Evolutionary conservation across 768 basidiomycete genomes (phyloP), one percentile per base, ranked within the genome.

Genomic region (Amanita thiersii): DNA sequence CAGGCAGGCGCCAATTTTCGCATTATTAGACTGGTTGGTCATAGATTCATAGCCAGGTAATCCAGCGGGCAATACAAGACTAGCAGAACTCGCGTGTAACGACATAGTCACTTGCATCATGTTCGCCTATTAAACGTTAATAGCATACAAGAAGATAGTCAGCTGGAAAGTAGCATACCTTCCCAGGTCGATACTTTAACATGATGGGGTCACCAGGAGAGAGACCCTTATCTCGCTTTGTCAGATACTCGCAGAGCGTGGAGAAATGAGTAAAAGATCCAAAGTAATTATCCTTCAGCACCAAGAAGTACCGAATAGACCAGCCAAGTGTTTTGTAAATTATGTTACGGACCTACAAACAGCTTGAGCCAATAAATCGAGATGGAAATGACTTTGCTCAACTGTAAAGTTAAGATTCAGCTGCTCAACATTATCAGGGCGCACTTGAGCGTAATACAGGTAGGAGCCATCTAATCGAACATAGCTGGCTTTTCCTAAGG

Each of bases 251-350:
- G 15, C 72, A 74, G 30, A 90, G 68, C 0, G 89, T 96, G 2
- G 82, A 81, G 52, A 93, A 97, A 50, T 94, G 86, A 1, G 91
- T 96, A 60, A 96, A 98, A 3, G 77, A 72, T 8, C 94, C 94
- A 37, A 97, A 79, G 60, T 98, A 98, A 60, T 97, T 97, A 53
- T 94, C 90, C 34, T 85, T 79, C 44, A 96, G 54, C 29, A 83
- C 77, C 79, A 98, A 86, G 49, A 94, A 71, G 54, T 90, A 81
- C 26, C 92, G 79, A 46, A 93, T 74, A 2, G 80, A 79, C 93
- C 93, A 96, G 17, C 91, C 93, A 39, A 90, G 63, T 1, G 70
- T 66, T 56, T 83, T 86, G 62, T 81, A 83, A 6, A 74, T 63
- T 24, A 79, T 54, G 24, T 78, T 69, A 5, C 61, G 52, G 0